Evolutionary conservation across 2,329 filamentous ascomycete species (phyloP).

Genomic region (Ascochyta lentis): DNA sequence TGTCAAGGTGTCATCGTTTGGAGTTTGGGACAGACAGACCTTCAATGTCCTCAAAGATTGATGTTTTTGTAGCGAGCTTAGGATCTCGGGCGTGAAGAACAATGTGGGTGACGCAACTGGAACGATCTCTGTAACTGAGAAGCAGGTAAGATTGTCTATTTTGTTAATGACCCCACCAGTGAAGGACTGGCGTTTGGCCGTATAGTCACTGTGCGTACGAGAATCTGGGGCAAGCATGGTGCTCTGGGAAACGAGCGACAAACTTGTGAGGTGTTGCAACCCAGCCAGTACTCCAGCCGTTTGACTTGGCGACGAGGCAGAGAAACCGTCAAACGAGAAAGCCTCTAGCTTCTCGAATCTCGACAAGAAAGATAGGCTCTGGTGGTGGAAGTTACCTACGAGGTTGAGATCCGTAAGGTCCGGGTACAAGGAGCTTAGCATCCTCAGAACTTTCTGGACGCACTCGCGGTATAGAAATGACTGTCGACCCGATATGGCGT

Average conservation of each 20-base stretch:
- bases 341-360: conserved; percentile 22
- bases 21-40: conserved; percentile 25
- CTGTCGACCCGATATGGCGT: conserved; percentile 22
- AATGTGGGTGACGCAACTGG: conserved; percentile 16
- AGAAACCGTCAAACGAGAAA: conserved; percentile 40
- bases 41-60: conserved; percentile 23
- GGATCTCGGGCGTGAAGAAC: conserved; percentile 31
- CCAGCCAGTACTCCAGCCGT: conserved; percentile 29
- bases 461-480: conserved; percentile 39
- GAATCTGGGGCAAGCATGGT: conserved; percentile 16
- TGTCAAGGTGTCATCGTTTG: conserved; percentile 23
- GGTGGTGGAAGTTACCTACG: conserved; percentile 35
- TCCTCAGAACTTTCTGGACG: conserved; percentile 23
- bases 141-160: conserved; percentile 26
- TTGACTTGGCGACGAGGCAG: conserved; percentile 23
- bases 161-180: conserved; percentile 22
- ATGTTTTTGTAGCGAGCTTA: conserved; percentile 28
- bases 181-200: conserved; percentile 24
- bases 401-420: conserved; percentile 27
- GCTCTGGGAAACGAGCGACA: conserved; percentile 34
- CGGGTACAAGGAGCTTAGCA: conserved; percentile 24
- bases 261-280: conserved; percentile 24
- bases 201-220: conserved; percentile 19
- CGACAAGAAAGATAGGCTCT: conserved; percentile 28
- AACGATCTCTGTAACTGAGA: conserved; percentile 26